These are phyloP conservation scores for Hydnomerulius pinastri DNA, from an alignment of 768 basidiomycete genomes.

Conservation along the genomic window DNA sequence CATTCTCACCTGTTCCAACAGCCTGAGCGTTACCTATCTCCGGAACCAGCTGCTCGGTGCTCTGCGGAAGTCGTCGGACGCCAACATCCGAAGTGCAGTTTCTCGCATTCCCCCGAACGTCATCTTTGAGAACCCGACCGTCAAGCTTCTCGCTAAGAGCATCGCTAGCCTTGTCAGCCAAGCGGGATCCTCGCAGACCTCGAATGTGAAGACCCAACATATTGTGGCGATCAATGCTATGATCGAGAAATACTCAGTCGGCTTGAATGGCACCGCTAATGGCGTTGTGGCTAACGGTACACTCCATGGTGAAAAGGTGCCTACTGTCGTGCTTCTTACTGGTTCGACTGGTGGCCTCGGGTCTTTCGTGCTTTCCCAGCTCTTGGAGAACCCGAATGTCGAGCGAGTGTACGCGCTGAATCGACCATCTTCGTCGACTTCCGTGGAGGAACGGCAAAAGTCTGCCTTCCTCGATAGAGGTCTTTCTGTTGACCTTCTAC, in stretches of 20 bases:
- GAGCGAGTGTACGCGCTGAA: constrained; percentile 36
- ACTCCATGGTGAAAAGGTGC: background rate
- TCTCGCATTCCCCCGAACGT: constrained; percentile 28
- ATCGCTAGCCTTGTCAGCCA: constrained; percentile 9
- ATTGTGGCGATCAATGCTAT: constrained; percentile 33
- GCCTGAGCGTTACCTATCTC: constrained; percentile 24
- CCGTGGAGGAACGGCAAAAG: constrained; percentile 29
- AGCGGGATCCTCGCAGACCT: background rate
- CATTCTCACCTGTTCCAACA: constrained; percentile 1
- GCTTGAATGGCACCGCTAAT: constrained; percentile 23
- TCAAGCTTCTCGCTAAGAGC: constrained; percentile 14
- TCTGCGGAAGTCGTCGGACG: constrained; percentile 27
- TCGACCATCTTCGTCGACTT: constrained; percentile 14
- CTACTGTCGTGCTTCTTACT: constrained; percentile 26
- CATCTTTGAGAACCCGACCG: constrained; percentile 40
- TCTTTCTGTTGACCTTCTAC: constrained; percentile 30
- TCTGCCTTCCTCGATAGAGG: constrained; percentile 36
- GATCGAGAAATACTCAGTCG: constrained; percentile 36
- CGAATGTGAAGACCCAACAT: background rate
- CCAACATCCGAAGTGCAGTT: constrained; percentile 18
- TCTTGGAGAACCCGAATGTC: constrained; percentile 25
- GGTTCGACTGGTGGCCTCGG: constrained; percentile 47
- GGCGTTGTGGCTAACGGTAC: constrained; percentile 22
- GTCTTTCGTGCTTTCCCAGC: constrained; percentile 33
- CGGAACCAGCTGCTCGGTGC: constrained; percentile 7